Conservation (phyloP, 1,284 basidiomycete species). For the Serendipita sp. region DNA sequence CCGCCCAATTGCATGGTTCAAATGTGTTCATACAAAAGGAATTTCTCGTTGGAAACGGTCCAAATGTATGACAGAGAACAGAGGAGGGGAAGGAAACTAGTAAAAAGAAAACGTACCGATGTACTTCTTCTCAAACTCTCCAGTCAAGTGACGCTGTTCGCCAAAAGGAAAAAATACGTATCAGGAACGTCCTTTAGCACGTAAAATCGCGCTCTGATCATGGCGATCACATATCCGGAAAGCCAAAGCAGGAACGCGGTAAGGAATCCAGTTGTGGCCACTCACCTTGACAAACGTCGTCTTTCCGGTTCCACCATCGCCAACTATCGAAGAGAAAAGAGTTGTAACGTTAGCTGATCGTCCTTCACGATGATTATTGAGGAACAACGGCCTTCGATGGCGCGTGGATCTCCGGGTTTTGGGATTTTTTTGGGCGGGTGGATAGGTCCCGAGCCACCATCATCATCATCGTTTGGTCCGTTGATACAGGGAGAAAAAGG, state of each 20-base stretch:
- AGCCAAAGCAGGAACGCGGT: not conserved
- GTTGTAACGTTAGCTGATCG: slow-evolving; percentile 15
- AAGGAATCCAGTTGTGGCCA: slow-evolving; percentile 12
- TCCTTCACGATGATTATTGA: slow-evolving; percentile 13
- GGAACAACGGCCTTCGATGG: not conserved
- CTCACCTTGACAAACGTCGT: slow-evolving; percentile 93
- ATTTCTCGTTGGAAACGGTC: no score
- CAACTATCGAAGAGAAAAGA: slow-evolving; percentile 40
- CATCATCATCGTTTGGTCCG: not conserved
- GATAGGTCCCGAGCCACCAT: not conserved
- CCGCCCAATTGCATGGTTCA: no score
- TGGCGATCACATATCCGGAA: not conserved
- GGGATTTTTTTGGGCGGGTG: not conserved
- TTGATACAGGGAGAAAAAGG: not conserved
- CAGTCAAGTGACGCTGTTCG: slow-evolving; percentile 87
- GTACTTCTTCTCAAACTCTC: slow-evolving; percentile 99
- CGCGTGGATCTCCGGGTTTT: not conserved
- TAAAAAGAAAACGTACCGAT: slow-evolving; percentile 50
- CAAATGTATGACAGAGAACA: no score
- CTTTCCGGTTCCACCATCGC: slow-evolving; percentile 97
- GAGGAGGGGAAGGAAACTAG: no score
- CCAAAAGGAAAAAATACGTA: slow-evolving; percentile 20
- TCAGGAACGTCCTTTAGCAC: not conserved
- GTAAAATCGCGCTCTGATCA: not conserved
- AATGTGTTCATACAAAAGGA: no score